Percentiles rank a stretch among this genome's conserved stretches.
These are phyloP conservation scores for Ananas comosus DNA, from an alignment of 176 grass and related monocot species.

Conservation along the genomic window DNA sequence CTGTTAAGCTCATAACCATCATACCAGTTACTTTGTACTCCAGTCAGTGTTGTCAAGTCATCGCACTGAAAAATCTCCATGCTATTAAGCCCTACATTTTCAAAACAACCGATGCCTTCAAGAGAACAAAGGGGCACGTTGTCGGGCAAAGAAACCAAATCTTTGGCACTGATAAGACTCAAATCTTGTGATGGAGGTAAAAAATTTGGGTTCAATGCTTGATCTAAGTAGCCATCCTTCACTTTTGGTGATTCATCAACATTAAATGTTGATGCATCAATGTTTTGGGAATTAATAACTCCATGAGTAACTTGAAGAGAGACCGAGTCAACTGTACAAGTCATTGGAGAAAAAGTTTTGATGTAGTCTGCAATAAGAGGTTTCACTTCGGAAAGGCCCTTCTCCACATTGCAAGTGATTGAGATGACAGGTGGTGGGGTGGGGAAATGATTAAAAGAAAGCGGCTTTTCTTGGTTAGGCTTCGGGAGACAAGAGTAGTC, in stretches of 20 bases:
- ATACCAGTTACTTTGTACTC: conserved; percentile 75
- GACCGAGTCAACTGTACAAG: conserved; percentile 61
- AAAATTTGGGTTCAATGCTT: conserved; percentile 22
- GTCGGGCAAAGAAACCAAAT: conserved; percentile 48
- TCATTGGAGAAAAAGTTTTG: conserved; percentile 41
- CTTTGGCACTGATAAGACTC: conserved; percentile 29
- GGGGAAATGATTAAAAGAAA: conserved; percentile 27
- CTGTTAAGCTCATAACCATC: conserved; percentile 41
- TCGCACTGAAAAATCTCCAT: conserved; percentile 62
- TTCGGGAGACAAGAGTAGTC: conserved; percentile 79
- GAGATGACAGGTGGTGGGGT: conserved; percentile 41
- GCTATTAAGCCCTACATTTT: conserved; percentile 55
- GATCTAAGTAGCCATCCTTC: conserved; percentile 41
- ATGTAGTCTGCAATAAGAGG: conserved; percentile 44
- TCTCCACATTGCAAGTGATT: conserved; percentile 36
- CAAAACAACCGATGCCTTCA: conserved; percentile 54
- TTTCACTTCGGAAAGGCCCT: conserved; percentile 50
- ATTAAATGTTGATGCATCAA: conserved; percentile 28
- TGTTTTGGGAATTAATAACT: conserved; percentile 24
- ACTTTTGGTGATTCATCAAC: conserved; percentile 30
- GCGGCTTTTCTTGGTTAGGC: conserved; percentile 38
- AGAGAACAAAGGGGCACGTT: conserved; percentile 49
- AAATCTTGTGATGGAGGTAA: conserved; percentile 19
- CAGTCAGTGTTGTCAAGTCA: conserved; percentile 28
- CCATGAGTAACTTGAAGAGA: conserved; percentile 48